Evolutionary conservation across 2,329 filamentous ascomycete species (phyloP).

Genomic region (Xylaria sp.): DNA sequence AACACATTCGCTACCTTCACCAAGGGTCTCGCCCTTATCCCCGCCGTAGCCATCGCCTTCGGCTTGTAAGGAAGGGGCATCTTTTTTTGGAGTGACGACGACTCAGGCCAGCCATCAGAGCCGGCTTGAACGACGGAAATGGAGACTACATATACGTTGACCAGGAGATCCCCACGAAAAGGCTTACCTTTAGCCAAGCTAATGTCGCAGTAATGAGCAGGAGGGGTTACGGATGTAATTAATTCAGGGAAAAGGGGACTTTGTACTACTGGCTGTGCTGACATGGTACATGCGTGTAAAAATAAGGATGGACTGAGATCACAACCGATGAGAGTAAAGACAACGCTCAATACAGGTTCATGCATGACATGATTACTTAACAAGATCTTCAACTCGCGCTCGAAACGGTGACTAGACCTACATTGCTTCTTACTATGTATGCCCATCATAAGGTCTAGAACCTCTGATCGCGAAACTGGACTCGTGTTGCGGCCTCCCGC

Average conservation of each 20-base stretch:
- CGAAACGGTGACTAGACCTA: neutral
- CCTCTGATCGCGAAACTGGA: no score
- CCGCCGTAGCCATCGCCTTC: slow-evolving; percentile 22
- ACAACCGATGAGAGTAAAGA: neutral
- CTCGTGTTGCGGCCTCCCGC: no score
- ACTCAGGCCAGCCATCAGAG: neutral
- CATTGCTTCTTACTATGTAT: neutral
- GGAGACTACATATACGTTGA: neutral
- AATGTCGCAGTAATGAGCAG: neutral
- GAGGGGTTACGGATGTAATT: no score
- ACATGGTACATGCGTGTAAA: neutral
- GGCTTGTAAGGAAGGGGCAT: slow-evolving; percentile 14
- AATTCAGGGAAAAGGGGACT: neutral
- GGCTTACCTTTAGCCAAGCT: neutral
- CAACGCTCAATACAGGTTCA: neutral
- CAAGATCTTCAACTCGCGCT: neutral
- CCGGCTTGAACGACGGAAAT: neutral
- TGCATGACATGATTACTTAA: neutral
- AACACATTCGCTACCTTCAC: slow-evolving; percentile 8
- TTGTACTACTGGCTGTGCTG: neutral
- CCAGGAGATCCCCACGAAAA: neutral
- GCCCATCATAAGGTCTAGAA: no score
- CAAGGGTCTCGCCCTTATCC: slow-evolving; percentile 23
- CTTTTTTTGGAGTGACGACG: no score
- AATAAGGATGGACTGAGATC: neutral